Conservation (phyloP, 257 asterid genomes). For the Solanum paucissectum region DNA sequence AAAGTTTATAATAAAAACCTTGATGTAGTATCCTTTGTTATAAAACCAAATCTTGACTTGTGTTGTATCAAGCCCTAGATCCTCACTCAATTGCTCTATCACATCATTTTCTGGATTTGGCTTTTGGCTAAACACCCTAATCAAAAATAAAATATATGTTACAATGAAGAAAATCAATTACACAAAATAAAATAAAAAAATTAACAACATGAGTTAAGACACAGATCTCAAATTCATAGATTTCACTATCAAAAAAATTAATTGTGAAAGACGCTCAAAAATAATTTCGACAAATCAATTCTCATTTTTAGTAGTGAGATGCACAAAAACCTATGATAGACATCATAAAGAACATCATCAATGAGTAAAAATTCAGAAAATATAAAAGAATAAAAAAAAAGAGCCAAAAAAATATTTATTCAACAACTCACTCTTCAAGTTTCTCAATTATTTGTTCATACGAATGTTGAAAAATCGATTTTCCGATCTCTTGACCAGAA, state of each 20-base stretch:
- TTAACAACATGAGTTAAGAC: no score
- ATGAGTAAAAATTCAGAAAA: neutral
- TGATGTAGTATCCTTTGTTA: neutral
- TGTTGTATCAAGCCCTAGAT: neutral
- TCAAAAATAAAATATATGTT: neutral
- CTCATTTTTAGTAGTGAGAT: neutral
- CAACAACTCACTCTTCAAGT: neutral
- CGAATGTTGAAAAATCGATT: neutral
- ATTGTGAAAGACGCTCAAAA: no score
- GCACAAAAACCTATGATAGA: neutral
- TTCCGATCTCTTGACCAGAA: neutral
- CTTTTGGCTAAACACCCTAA: neutral
- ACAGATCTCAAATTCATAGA: no score
- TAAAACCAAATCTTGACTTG: neutral
- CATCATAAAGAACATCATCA: neutral
- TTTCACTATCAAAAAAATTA: no score
- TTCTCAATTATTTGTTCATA: neutral
- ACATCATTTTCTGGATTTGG: neutral
- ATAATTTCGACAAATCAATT: neutral
- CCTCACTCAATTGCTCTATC: neutral
- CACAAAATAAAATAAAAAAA: neutral
- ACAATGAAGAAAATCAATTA: neutral
- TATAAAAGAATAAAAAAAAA: neutral
- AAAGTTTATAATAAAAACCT: neutral
- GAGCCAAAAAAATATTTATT: neutral